These are phyloP conservation scores for Backusella australiensis DNA, from an alignment of 192 early-diverging fungal genomes.

Conservation along the genomic window DNA sequence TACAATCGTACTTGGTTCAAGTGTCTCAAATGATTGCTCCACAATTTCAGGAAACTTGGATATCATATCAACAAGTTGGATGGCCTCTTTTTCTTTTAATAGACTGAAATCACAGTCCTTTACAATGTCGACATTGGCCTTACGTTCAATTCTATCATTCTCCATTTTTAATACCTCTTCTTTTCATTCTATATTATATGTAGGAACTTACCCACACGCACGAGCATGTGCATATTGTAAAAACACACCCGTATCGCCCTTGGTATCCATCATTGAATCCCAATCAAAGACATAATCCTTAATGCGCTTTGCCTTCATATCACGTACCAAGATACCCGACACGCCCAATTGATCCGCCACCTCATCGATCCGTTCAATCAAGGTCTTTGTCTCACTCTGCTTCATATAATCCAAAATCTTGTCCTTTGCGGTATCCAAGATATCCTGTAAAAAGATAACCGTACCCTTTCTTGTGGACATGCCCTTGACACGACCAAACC, in stretches of 20 bases:
- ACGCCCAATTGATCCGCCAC: conserved; percentile 84
- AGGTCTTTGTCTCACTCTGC: conserved; percentile 13
- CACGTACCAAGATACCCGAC: conserved; percentile 86
- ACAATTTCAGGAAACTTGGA: conserved; percentile 83
- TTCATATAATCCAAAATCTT: conserved; percentile 79
- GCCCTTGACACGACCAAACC: conserved; percentile 86
- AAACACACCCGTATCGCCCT: conserved; percentile 95
- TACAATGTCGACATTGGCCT: conserved; percentile 46
- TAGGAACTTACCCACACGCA: conserved; percentile 64
- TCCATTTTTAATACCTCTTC: not conserved
- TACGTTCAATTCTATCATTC: conserved; percentile 65
- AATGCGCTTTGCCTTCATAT: conserved; percentile 80
- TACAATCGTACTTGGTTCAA: conserved; percentile 81
- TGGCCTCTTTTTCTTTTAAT: conserved; percentile 68
- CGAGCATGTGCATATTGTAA: conserved; percentile 95
- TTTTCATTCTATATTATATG: not conserved
- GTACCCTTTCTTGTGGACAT: conserved; percentile 94
- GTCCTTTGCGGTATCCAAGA: conserved; percentile 79
- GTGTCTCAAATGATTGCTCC: conserved; percentile 45
- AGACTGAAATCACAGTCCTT: conserved; percentile 53
- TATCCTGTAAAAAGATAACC: conserved; percentile 90
- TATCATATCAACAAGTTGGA: conserved; percentile 67
- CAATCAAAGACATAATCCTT: conserved; percentile 93
- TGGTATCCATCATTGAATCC: conserved; percentile 84
- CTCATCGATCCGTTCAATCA: conserved; percentile 45